These are phyloP conservation scores for Tremellales sp. DNA, from an alignment of 1,284 basidiomycete genomes.

Conservation along the genomic window DNA sequence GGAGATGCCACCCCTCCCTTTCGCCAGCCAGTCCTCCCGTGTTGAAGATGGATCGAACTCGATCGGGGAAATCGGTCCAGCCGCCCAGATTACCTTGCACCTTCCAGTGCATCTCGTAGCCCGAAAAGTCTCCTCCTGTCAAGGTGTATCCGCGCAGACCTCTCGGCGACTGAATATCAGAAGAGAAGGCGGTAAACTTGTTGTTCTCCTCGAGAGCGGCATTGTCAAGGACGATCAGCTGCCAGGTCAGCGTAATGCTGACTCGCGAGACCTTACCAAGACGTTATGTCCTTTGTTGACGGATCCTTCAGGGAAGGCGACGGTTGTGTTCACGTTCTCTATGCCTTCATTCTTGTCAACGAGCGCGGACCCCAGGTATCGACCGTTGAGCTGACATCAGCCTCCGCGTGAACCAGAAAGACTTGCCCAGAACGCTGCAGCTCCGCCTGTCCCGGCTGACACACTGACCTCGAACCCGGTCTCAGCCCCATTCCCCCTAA, in stretches of 20 bases:
- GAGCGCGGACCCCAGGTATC: constrained; percentile 1
- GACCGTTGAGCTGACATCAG: constrained; percentile 3
- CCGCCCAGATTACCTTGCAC: constrained; percentile 77
- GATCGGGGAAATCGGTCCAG: constrained; percentile 65
- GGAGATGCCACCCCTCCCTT: constrained; percentile 75
- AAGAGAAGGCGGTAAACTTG: constrained; percentile 40
- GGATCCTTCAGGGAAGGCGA: constrained; percentile 58
- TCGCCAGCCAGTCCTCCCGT: constrained; percentile 77
- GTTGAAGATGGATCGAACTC: constrained; percentile 64
- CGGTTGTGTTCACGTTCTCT: constrained; percentile 60
- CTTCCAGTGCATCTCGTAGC: constrained; percentile 61
- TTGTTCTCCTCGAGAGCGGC: constrained; percentile 66
- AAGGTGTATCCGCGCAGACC: constrained; percentile 71
- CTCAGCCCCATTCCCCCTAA: constrained; percentile 58
- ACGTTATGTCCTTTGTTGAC: constrained; percentile 58
- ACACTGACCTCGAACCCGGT: constrained; percentile 59
- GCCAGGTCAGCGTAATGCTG: neutral
- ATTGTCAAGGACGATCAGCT: constrained; percentile 54
- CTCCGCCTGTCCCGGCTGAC: constrained; percentile 1
- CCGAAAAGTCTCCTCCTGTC: constrained; percentile 54
- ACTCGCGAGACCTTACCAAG: constrained; percentile 52
- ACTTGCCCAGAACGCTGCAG: constrained; percentile 4
- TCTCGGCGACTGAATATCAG: constrained; percentile 62
- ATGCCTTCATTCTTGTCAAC: constrained; percentile 1
- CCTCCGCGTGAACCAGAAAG: neutral